Conservation (phyloP, 257 asterid genomes). For the Parsonsia alboflavescens region DNA sequence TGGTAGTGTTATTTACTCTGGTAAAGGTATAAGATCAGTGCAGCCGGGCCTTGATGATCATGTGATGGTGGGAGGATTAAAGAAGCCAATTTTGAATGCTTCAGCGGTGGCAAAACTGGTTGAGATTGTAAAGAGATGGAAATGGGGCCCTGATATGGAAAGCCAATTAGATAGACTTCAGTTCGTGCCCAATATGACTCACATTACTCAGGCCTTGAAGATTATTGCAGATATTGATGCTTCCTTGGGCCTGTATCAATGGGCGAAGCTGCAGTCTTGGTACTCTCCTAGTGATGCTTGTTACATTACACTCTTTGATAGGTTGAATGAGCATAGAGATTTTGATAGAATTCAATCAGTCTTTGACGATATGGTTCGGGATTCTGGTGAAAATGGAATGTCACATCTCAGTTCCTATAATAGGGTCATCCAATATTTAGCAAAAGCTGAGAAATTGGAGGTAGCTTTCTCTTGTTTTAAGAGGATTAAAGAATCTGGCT, state of each 20-base stretch:
- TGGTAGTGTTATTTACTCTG: slow-evolving; percentile 79
- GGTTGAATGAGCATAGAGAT: slow-evolving; percentile 61
- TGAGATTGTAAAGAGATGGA: slow-evolving; percentile 91
- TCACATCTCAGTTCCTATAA: slow-evolving; percentile 53
- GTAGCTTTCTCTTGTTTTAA: slow-evolving; percentile 90
- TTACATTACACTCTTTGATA: slow-evolving; percentile 62
- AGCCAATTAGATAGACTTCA: slow-evolving; percentile 73
- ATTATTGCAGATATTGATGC: slow-evolving; percentile 70
- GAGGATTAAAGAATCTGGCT: slow-evolving; percentile 75
- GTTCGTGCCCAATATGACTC: slow-evolving; percentile 80
- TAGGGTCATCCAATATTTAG: slow-evolving; percentile 78
- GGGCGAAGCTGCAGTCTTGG: slow-evolving; percentile 93
- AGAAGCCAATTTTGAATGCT: slow-evolving; percentile 74
- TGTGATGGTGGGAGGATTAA: slow-evolving; percentile 76
- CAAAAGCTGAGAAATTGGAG: slow-evolving; percentile 93
- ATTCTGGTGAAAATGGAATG: slow-evolving; percentile 40
- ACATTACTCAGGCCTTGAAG: slow-evolving; percentile 73
- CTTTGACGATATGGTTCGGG: slow-evolving; percentile 85
- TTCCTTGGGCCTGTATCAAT: slow-evolving; percentile 68
- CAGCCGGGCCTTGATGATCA: slow-evolving; percentile 89
- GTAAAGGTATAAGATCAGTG: slow-evolving; percentile 80
- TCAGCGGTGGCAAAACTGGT: slow-evolving; percentile 88
- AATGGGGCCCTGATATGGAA: slow-evolving; percentile 98
- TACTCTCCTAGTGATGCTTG: slow-evolving; percentile 64
- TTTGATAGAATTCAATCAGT: slow-evolving; percentile 75